phyloP scores from a whole-genome alignment of 257 asterid genomes.

The Solanum gandarillasii region DNA sequence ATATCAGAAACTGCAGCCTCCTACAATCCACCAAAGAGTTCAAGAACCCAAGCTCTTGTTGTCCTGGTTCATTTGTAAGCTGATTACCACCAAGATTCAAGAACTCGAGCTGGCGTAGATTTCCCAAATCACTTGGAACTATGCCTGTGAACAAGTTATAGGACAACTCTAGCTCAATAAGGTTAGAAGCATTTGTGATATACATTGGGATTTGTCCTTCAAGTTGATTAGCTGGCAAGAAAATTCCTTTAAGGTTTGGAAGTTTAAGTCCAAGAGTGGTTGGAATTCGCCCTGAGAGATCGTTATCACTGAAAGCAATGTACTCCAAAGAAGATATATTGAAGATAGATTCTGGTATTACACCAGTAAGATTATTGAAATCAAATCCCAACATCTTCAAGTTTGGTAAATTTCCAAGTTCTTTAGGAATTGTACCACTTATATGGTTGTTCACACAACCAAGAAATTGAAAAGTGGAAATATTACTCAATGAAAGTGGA shows the following conservation, averaged over 20 bases:
- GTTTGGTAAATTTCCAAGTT: slow-evolving; percentile 13
- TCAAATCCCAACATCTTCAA: slow-evolving; percentile 21
- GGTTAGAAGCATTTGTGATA: slow-evolving; percentile 19
- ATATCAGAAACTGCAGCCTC: slow-evolving; percentile 10
- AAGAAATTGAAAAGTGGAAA: slow-evolving; percentile 15
- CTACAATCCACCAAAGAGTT: slow-evolving; percentile 21
- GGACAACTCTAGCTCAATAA: slow-evolving; percentile 16
- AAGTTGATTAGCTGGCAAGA: slow-evolving; percentile 12
- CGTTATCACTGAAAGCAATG: slow-evolving; percentile 16
- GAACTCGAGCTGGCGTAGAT: slow-evolving; percentile 14
- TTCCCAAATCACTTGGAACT: slow-evolving; percentile 23
- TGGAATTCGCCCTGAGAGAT: slow-evolving; percentile 15
- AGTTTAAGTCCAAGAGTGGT: slow-evolving; percentile 13
- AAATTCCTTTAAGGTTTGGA: slow-evolving; percentile 25
- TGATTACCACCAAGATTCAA: slow-evolving; percentile 13
- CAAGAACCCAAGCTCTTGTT: slow-evolving; percentile 16
- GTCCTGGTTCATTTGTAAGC: slow-evolving; percentile 7
- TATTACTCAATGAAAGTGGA: slow-evolving; percentile 22
- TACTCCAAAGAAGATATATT: slow-evolving; percentile 18
- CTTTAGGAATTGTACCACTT: slow-evolving; percentile 20
- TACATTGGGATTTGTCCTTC: slow-evolving; percentile 16
- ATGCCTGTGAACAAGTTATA: slow-evolving; percentile 17
- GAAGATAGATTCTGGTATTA: slow-evolving; percentile 23
- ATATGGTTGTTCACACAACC: slow-evolving; percentile 12
- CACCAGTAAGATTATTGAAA: slow-evolving; percentile 16